Evolutionary conservation across 257 asterid genomes (phyloP), one percentile per base, ranked within the genome.

Genomic region (Nicotiana sylvestris): DNA sequence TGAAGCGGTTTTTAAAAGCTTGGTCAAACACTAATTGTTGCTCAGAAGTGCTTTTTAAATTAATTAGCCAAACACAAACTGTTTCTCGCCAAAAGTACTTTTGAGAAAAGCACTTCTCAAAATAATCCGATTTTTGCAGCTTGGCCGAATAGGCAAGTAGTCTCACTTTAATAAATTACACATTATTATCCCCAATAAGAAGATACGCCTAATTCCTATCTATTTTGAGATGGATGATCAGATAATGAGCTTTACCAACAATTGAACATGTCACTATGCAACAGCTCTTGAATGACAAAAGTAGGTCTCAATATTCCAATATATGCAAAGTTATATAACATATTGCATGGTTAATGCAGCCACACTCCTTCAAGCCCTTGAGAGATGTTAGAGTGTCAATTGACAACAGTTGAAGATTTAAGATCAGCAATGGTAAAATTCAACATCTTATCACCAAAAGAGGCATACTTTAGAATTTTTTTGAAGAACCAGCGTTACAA

Each of bases 321-420:
- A 35, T 9, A n/a, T 21, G 77, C 56, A n/a, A 39, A 70, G 78
- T 70, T 70, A 39, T 21, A 72, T 12, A 57, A 12, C 60, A 72
- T 72, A 72, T 72, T 12, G 60, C 60, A 43, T 46, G 58, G 58
- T 17, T 17, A 72, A 72, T 72, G 46, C 78, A 72, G 78, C 57
- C 33, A 39, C 55, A 39, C 43, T 69, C 30, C 77, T 39, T 33
- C 57, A n/a, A 69, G 33, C 46, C 25, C 57, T 69, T 0, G 33
- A 69, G 77, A n/a, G 77, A 69, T 39, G 57, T 11, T 55, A 69
- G 77, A 39, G 7, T 49, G 25, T 10, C 77, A 39, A 21, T 69
- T 11, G 77, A 69, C 57, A 69, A n/a, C 57, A 30, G 18, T 69
- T 39, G 57, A 39, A 69, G 57, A 69, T 69, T 39, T 39, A 39